These are phyloP conservation scores for Boeremia exigua DNA, from an alignment of 2,329 filamentous ascomycete species.

Conservation along the genomic window DNA sequence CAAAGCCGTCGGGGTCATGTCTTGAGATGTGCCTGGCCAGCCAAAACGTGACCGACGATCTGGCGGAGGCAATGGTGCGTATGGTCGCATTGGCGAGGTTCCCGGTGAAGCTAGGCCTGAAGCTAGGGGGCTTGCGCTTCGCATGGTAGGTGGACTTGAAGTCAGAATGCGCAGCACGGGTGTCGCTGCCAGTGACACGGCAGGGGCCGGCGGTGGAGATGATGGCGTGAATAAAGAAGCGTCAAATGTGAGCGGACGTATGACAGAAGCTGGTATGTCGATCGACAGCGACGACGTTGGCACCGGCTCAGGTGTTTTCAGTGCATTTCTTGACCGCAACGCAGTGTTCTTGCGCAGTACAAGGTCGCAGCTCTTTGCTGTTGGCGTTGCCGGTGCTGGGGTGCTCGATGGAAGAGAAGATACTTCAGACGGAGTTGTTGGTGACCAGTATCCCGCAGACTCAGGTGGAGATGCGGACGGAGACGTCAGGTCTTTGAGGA, in stretches of 20 bases:
- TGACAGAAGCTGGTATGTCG: not conserved
- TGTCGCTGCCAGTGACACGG: not conserved
- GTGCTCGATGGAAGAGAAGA: not conserved
- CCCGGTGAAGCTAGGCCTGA: not conserved
- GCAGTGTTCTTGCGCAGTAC: not conserved
- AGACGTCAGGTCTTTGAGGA: conserved; percentile 15
- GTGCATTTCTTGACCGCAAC: not conserved
- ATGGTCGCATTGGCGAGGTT: not conserved
- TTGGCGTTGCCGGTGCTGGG: not conserved
- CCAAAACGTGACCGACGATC: not conserved
- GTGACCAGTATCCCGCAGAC: not conserved
- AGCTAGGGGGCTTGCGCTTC: no score
- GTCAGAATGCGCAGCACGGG: not conserved
- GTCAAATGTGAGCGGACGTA: not conserved
- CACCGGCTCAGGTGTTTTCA: not conserved
- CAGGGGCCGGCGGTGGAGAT: not conserved
- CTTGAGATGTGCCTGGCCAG: conserved; percentile 4
- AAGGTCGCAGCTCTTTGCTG: conserved; percentile 14
- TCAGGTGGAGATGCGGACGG: not conserved
- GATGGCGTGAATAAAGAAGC: not conserved
- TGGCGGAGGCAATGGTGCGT: not conserved
- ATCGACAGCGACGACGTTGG: conserved; percentile 3
- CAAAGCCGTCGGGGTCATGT: not conserved
- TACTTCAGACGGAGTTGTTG: not conserved
- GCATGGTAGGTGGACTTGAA: not conserved